Evolutionary conservation across 78 protist species (phyloP).

Genomic region (Corallochytrium limacisporum): DNA sequence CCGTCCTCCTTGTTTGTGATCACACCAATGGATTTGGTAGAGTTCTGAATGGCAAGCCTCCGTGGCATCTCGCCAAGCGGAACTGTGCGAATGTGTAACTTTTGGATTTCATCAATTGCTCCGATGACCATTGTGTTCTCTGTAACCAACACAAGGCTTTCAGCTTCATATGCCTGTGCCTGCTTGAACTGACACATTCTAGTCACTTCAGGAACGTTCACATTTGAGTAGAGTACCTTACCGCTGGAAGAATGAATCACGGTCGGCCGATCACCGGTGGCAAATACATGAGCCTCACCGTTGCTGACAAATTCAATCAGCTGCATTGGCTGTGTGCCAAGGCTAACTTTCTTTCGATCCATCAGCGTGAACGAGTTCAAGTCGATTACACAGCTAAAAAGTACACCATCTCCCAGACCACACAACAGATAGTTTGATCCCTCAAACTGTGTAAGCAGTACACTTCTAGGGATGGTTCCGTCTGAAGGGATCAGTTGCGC

Average conservation of each 20-base stretch:
- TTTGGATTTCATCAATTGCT: conserved; percentile 74
- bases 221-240: conserved; percentile 54
- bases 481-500: conserved; percentile 28
- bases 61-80: conserved; percentile 68
- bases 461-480: conserved; percentile 59
- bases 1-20: conserved; percentile 7
- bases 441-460: conserved; percentile 38
- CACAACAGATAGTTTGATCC: conserved; percentile 21
- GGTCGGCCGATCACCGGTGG: conserved; percentile 72
- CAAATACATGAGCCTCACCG: conserved; percentile 45
- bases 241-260: conserved; percentile 44
- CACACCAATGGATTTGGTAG: neutral
- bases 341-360: conserved; percentile 45
- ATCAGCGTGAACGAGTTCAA: conserved; percentile 3
- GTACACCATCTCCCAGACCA: conserved; percentile 79
- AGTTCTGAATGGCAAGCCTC: conserved; percentile 35
- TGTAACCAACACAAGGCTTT: neutral
- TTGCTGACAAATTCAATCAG: conserved; percentile 1
- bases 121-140: conserved; percentile 17
- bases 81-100: conserved; percentile 63
- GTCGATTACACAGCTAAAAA: too few relatives aligned
- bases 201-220: conserved; percentile 43
- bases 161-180: neutral
- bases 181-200: conserved; percentile 52
- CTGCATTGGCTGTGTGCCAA: conserved; percentile 70